These are phyloP conservation scores for Penicillium crustosum DNA, from an alignment of 2,329 filamentous ascomycete genomes.

Conservation along the genomic window DNA sequence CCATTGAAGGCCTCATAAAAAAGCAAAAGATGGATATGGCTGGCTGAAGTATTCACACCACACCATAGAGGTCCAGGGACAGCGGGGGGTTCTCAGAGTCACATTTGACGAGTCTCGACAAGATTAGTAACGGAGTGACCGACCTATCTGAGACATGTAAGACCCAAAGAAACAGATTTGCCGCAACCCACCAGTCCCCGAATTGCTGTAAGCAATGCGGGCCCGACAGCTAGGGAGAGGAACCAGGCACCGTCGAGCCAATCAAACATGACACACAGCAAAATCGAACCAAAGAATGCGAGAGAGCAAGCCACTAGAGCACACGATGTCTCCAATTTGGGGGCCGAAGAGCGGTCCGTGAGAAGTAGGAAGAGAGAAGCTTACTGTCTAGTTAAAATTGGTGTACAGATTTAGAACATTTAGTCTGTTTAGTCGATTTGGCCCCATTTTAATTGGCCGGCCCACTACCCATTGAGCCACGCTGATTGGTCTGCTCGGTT, in stretches of 20 bases:
- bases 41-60: not conserved
- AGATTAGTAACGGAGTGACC: not conserved
- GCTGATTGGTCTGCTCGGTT: constrained; percentile 24
- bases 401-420: constrained; percentile 9
- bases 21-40: not conserved
- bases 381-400: not conserved
- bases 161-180: not conserved
- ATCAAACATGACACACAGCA: not conserved
- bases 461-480: not conserved
- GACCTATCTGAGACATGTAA: constrained; percentile 4
- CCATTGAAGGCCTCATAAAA: too few relatives aligned
- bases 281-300: not conserved
- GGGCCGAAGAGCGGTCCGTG: not conserved
- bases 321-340: not conserved
- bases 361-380: not conserved
- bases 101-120: not conserved
- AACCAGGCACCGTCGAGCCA: not conserved
- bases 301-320: not conserved
- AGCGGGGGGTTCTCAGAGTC: not conserved
- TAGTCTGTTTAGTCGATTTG: not conserved
- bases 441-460: not conserved
- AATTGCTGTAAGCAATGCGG: not conserved
- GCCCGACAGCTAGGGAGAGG: not conserved
- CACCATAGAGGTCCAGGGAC: too few relatives aligned
- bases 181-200: too few relatives aligned